These are phyloP conservation scores for Lupinus albus DNA, from an alignment of 306 rosid genomes.

Conservation along the genomic window DNA sequence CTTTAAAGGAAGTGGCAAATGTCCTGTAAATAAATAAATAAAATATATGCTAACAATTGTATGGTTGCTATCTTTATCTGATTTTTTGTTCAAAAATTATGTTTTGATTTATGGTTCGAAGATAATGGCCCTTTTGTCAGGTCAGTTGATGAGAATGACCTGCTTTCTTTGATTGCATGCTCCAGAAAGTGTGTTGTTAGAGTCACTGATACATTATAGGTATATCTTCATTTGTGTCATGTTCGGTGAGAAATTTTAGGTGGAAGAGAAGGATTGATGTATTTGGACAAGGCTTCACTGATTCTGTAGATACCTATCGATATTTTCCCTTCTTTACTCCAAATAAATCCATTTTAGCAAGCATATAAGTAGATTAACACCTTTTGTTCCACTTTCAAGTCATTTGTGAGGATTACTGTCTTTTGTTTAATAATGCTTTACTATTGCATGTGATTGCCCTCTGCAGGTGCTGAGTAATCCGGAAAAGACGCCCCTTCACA, in stretches of 20 bases:
- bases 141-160: conserved; percentile 23
- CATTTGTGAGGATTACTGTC: conserved; percentile 10
- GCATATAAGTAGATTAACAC: background rate
- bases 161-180: conserved; percentile 11
- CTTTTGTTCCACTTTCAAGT: background rate
- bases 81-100: conserved; percentile 7
- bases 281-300: conserved; percentile 29
- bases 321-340: conserved; percentile 2
- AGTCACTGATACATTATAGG: background rate
- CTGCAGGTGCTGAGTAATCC: conserved; percentile 97
- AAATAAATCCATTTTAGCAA: background rate
- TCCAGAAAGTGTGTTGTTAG: background rate
- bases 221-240: conserved; percentile 21
- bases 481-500: conserved; percentile 97
- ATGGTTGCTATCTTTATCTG: background rate
- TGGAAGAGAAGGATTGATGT: conserved; percentile 15
- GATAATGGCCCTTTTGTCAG: conserved; percentile 26
- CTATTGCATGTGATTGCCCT: conserved; percentile 34
- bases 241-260: conserved; percentile 6
- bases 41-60: conserved; percentile 1
- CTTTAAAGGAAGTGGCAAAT: background rate
- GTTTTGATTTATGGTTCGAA: conserved; percentile 15
- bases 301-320: conserved; percentile 11
- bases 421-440: conserved; percentile 15
- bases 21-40: background rate